Conservation (phyloP, 768 basidiomycete species). For the Peribolospora kevripleyi region DNA sequence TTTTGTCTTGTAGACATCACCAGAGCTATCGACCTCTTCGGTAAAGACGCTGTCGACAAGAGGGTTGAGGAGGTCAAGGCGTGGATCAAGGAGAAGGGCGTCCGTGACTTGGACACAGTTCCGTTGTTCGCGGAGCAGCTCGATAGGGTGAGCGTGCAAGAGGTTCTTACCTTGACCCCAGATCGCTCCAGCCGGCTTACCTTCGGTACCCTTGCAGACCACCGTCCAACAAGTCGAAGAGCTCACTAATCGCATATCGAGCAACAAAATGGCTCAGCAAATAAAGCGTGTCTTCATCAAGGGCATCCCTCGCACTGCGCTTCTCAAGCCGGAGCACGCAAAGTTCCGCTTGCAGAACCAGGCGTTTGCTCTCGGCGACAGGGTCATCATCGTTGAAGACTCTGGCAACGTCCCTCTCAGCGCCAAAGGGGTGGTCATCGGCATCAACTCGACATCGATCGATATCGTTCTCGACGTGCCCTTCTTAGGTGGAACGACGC, state of each 20-base stretch:
- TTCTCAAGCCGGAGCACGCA: constrained; percentile 78
- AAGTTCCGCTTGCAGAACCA: constrained; percentile 75
- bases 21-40: constrained; percentile 35
- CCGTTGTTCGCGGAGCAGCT: constrained; percentile 78
- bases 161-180: background rate
- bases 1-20: constrained; percentile 36
- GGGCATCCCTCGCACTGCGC: constrained; percentile 71
- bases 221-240: constrained; percentile 57
- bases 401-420: constrained; percentile 74
- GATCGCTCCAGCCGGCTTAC: too few species aligned
- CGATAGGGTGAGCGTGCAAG: constrained; percentile 35
- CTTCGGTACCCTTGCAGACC: constrained; percentile 22
- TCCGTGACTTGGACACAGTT: constrained; percentile 76
- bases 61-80: constrained; percentile 48
- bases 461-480: constrained; percentile 91
- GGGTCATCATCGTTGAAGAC: constrained; percentile 89
- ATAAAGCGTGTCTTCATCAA: constrained; percentile 88
- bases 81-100: constrained; percentile 70
- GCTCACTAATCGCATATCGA: constrained; percentile 42
- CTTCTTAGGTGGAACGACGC: constrained; percentile 75
- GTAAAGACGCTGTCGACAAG: constrained; percentile 30
- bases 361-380: constrained; percentile 62
- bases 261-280: constrained; percentile 32
- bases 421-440: constrained; percentile 80
- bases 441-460: constrained; percentile 61